These are phyloP conservation scores for Mitragyna speciosa DNA, from an alignment of 257 asterid species.

Conservation along the genomic window DNA sequence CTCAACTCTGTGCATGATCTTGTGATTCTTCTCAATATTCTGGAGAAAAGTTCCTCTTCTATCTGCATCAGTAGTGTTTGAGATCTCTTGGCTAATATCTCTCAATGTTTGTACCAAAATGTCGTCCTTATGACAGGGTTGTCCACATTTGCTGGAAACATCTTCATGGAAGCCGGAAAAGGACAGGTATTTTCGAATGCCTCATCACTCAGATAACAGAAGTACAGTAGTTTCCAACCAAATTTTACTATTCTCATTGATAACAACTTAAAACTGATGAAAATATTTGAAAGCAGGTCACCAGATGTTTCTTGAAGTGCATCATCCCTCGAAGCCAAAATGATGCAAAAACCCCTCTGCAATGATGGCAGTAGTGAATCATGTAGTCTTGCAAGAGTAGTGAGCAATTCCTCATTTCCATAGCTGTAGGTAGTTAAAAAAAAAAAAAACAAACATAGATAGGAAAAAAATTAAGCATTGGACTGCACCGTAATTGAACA, in stretches of 20 bases:
- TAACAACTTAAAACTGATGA: constrained; percentile 63
- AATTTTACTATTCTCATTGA: constrained; percentile 61
- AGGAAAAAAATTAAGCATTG: background rate
- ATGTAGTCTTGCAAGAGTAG: constrained; percentile 68
- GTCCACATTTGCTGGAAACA: constrained; percentile 91
- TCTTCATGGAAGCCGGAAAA: constrained; percentile 61
- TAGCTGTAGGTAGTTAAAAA: constrained; percentile 53
- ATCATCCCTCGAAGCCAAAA: constrained; percentile 39
- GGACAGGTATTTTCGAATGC: constrained; percentile 55
- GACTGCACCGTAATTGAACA: background rate
- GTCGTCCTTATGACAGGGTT: constrained; percentile 89
- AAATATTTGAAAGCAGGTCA: constrained; percentile 53
- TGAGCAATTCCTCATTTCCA: constrained; percentile 77
- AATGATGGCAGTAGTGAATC: constrained; percentile 83
- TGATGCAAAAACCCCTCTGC: constrained; percentile 53
- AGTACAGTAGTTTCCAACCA: constrained; percentile 71
- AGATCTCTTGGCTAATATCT: constrained; percentile 50
- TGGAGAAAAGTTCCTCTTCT: constrained; percentile 67
- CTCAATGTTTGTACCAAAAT: constrained; percentile 69
- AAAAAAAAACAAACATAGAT: background rate
- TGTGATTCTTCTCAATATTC: constrained; percentile 63
- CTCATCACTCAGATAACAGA: constrained; percentile 83
- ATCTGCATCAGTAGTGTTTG: constrained; percentile 30
- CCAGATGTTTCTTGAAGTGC: constrained; percentile 38
- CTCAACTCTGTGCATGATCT: constrained; percentile 62